Evolutionary conservation across 495 filamentous ascomycete species (phyloP), one percentile per base, ranked within the genome.

Genomic region (Halenospora varia): DNA sequence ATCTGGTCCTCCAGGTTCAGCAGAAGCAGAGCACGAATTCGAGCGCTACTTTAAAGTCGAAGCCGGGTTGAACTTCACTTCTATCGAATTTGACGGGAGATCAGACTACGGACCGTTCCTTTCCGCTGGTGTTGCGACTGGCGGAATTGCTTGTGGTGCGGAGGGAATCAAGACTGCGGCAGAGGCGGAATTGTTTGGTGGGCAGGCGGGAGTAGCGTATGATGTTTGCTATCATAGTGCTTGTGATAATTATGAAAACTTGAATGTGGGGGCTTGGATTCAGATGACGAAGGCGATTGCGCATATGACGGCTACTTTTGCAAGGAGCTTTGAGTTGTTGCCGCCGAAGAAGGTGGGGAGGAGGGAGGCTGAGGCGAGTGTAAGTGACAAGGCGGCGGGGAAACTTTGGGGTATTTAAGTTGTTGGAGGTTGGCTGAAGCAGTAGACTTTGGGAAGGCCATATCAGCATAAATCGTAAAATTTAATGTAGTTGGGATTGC

Each of bases 81-180:
- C 81, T 0, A 80, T 82, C 20, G 76, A 65, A 49, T 89, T 89
- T 59, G 70, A 76, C 64, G 86, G 84, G 19, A 82, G 86, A 29
- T 84, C 79, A 48, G 87, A 90, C 70, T 89, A 90, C 65, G 79
- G 75, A 10, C 79, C 86, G 0, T 90, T 90, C 68, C 77, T 87
- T 26, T 77, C 82, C 23, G 75, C 70, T 15, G 82, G 83, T 40
- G 81, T 89, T 47, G 81, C 87, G 0, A 72, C 74, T 10, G 86
- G 86, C 42, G 88, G 87, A 2, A 65, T 88, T 20, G 85, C 85
- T 68, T 87, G 86, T 18, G 87, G 86, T 23, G 86, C 88, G 9
- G 87, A 89, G 64, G 78, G 70, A 4, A 48, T 81, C 66, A 90
- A 87, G 75, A 88, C 85, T 1, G 74, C 70, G 15, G 76, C 71